A percentile compares a stretch with the other conserved stretches of the same genome.
Evolutionary conservation across 306 rosid species (phyloP).

Genomic region (Glycine soja): DNA sequence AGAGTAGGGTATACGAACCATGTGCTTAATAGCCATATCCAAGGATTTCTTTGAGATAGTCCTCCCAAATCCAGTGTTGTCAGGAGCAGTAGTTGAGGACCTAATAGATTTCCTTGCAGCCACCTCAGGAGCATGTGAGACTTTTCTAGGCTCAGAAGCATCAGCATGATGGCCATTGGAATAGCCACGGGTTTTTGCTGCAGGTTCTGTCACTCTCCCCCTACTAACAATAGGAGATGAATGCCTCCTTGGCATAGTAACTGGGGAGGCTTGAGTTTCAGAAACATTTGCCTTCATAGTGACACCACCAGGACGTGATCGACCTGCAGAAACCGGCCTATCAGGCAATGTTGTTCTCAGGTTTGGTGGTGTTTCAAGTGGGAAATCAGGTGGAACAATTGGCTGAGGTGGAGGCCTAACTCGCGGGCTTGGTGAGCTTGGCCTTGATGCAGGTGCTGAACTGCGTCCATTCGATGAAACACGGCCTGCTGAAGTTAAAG

Average conservation of each 20-base stretch:
- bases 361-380: conserved; percentile 93
- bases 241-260: conserved; percentile 67
- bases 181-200: conserved; percentile 66
- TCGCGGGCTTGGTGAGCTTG: conserved; percentile 91
- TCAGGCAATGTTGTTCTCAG: conserved; percentile 91
- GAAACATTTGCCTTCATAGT: conserved; percentile 62
- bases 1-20: conserved; percentile 64
- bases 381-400: conserved; percentile 84
- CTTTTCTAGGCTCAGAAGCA: conserved; percentile 67
- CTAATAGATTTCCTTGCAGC: conserved; percentile 74
- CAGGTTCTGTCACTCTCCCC: conserved; percentile 79
- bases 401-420: conserved; percentile 83
- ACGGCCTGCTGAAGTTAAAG: conserved; percentile 65
- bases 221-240: conserved; percentile 78
- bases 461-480: conserved; percentile 65
- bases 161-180: conserved; percentile 70
- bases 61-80: conserved; percentile 90
- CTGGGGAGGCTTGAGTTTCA: conserved; percentile 63
- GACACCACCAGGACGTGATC: conserved; percentile 76
- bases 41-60: conserved; percentile 92
- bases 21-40: conserved; percentile 95
- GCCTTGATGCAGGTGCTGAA: conserved; percentile 79
- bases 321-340: conserved; percentile 96
- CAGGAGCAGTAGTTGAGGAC: conserved; percentile 67
- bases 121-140: conserved; percentile 64